Percentiles rank a stretch among this genome's conserved stretches.
Conservation (phyloP, 768 basidiomycete species). For the Auricularia sp. region DNA sequence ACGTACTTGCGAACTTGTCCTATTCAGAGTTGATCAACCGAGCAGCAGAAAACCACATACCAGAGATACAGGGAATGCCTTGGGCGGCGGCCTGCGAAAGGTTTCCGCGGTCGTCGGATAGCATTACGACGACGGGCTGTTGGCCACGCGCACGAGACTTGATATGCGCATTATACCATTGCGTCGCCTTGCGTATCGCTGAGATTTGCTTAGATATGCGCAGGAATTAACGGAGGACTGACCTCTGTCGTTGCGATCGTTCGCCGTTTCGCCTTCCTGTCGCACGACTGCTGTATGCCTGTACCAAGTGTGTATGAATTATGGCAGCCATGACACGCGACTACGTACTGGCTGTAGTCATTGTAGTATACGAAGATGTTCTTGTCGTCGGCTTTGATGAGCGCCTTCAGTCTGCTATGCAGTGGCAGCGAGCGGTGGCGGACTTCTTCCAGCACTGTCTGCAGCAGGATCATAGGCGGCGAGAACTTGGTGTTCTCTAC, state of each 20-base stretch:
- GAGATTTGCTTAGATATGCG: background rate
- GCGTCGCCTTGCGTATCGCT: conserved; percentile 83
- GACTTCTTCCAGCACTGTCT: conserved; percentile 95
- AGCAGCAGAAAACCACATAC: conserved; percentile 25
- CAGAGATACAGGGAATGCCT: conserved; percentile 51
- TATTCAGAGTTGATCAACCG: background rate
- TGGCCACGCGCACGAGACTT: conserved; percentile 37
- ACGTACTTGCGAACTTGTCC: conserved; percentile 67
- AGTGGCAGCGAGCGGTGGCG: conserved; percentile 87
- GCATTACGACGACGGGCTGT: conserved; percentile 58
- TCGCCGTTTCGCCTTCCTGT: conserved; percentile 72
- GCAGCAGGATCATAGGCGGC: conserved; percentile 78
- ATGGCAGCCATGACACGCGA: background rate
- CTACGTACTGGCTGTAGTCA: conserved; percentile 67
- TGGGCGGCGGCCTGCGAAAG: conserved; percentile 59
- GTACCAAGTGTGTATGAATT: conserved; percentile 1
- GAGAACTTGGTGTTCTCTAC: conserved; percentile 67
- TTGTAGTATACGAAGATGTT: conserved; percentile 80
- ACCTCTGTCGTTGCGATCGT: conserved; percentile 95
- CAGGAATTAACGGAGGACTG: conserved; percentile 8
- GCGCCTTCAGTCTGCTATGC: conserved; percentile 81
- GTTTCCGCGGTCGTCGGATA: conserved; percentile 87
- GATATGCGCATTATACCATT: conserved; percentile 82
- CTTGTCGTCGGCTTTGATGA: conserved; percentile 79
- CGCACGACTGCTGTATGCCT: conserved; percentile 76